A percentile compares a stretch with the other conserved stretches of the same genome.
phyloP scores from a whole-genome alignment of 768 basidiomycete genomes.

The Boletus coccyginus region DNA sequence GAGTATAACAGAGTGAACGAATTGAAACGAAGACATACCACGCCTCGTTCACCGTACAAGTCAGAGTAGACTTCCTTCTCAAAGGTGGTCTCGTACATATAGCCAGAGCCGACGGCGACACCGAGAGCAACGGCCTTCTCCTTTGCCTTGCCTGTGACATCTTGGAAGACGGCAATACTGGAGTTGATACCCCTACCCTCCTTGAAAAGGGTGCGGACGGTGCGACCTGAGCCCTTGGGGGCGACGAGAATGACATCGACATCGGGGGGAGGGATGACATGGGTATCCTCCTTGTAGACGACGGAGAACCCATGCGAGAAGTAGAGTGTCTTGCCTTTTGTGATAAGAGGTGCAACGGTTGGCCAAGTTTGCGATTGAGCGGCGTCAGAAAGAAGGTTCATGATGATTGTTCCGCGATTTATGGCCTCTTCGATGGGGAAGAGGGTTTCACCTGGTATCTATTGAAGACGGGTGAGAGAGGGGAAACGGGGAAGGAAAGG shows the following conservation, averaged over 20 bases:
- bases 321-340: constrained; percentile 99
- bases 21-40: constrained; percentile 54
- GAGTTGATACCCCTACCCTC: constrained; percentile 99
- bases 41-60: constrained; percentile 99
- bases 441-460: constrained; percentile 95
- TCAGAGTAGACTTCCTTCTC: constrained; percentile 99
- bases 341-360: constrained; percentile 86
- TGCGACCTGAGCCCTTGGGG: constrained; percentile 97
- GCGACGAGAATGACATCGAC: constrained; percentile 99
- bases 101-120: constrained; percentile 93
- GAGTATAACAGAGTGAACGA: neutral
- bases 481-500: neutral
- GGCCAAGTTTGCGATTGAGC: constrained; percentile 99
- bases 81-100: constrained; percentile 98
- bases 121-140: constrained; percentile 96
- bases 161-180: constrained; percentile 92
- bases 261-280: constrained; percentile 86
- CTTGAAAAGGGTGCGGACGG: constrained; percentile 99
- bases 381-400: constrained; percentile 99
- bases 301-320: constrained; percentile 99
- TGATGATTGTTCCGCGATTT: constrained; percentile 94
- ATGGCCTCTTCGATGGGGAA: constrained; percentile 99
- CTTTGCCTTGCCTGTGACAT: constrained; percentile 96
- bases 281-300: constrained; percentile 96
- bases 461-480: neutral